These are phyloP conservation scores for Euptelea pleiosperma DNA, from an alignment of 164 flowering plant genomes.

Conservation along the genomic window DNA sequence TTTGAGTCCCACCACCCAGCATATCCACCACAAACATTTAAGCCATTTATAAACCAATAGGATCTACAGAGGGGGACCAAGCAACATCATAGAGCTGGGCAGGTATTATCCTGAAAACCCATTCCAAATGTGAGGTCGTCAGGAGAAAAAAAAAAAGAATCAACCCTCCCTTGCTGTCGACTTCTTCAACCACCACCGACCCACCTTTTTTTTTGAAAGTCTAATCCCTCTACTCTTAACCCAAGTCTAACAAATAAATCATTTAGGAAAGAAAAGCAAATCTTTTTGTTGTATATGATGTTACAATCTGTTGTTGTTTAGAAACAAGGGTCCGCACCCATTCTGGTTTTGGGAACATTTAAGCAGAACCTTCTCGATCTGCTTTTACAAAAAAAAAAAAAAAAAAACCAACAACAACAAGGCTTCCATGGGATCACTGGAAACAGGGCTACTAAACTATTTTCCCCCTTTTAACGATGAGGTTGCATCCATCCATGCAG, in stretches of 20 bases:
- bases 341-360: slow-evolving; percentile 12
- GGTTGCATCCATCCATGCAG: neutral
- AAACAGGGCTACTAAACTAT: neutral
- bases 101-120: too few species aligned
- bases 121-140: too few species aligned
- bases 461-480: neutral
- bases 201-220: neutral
- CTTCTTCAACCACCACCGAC: too few species aligned
- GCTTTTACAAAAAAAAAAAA: slow-evolving; percentile 15
- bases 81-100: too few species aligned
- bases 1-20: too few species aligned
- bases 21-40: too few species aligned
- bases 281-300: slow-evolving; percentile 15
- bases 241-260: slow-evolving; percentile 10
- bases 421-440: slow-evolving; percentile 8
- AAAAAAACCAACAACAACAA: slow-evolving; percentile 1
- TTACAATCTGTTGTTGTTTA: slow-evolving; percentile 22
- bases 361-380: slow-evolving; percentile 15
- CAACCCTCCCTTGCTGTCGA: too few species aligned
- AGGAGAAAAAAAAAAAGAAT: too few species aligned
- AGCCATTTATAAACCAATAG: too few species aligned
- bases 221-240: too few species aligned
- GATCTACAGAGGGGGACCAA: too few species aligned
- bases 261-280: neutral
- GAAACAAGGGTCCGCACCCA: slow-evolving; percentile 22